These are phyloP conservation scores for Hypoxylon fuscum DNA, from an alignment of 495 filamentous ascomycete genomes.

Conservation along the genomic window DNA sequence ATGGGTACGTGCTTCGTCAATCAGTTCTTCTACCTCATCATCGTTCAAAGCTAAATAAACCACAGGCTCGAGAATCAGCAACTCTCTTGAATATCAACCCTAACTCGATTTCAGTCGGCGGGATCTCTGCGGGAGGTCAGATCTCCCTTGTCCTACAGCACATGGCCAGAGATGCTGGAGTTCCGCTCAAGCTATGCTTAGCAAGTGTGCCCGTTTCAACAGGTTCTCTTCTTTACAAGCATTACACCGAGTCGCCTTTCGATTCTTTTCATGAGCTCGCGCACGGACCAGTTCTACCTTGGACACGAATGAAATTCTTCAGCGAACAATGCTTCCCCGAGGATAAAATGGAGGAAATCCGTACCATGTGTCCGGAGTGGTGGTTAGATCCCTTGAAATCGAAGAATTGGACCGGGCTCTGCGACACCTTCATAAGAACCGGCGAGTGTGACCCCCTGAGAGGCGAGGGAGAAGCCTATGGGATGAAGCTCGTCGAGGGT, in stretches of 20 bases:
- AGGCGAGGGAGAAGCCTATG: constrained; percentile 64
- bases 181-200: constrained; percentile 54
- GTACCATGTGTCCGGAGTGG: constrained; percentile 46
- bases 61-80: constrained; percentile 45
- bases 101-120: constrained; percentile 57
- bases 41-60: not conserved
- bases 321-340: constrained; percentile 43
- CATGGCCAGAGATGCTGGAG: constrained; percentile 57
- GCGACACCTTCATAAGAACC: constrained; percentile 59
- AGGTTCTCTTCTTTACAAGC: constrained; percentile 49
- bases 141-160: constrained; percentile 58
- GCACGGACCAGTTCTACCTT: constrained; percentile 56
- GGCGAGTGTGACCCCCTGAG: constrained; percentile 60
- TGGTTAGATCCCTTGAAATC: constrained; percentile 52
- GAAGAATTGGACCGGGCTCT: constrained; percentile 52
- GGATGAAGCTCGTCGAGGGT: constrained; percentile 53
- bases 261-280: constrained; percentile 55
- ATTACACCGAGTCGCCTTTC: constrained; percentile 56
- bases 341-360: constrained; percentile 29
- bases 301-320: constrained; percentile 59
- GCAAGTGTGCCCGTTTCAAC: constrained; percentile 54
- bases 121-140: constrained; percentile 59
- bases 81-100: constrained; percentile 52
- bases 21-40: not conserved
- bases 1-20: constrained; percentile 42